phyloP scores from a whole-genome alignment of 1,284 basidiomycete genomes.

The Psilocybe mexicana region DNA sequence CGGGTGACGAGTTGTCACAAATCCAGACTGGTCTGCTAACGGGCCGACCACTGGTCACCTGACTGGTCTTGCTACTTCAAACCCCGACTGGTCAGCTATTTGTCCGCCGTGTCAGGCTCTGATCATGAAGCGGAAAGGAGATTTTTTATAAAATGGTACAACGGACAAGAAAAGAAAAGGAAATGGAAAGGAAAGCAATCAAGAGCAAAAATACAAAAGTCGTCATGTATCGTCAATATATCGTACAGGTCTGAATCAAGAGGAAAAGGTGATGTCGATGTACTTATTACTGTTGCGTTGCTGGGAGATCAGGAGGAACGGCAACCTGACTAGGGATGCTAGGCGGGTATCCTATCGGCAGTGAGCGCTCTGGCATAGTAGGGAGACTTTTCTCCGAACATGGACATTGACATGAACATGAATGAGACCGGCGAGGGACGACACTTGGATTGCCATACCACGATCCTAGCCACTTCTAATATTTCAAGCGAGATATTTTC shows the following conservation, averaged over 20 bases:
- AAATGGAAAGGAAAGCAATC: neutral
- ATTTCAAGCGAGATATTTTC: neutral
- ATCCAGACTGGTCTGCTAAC: no score
- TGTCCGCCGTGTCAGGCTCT: no score
- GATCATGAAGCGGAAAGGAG: no score
- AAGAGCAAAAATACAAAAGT: neutral
- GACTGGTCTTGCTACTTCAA: no score
- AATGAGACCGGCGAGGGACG: neutral
- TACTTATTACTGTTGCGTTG: no score
- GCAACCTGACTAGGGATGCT: neutral
- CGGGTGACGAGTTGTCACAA: no score
- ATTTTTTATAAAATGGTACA: no score
- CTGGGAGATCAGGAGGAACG: neutral
- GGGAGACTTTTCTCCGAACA: neutral
- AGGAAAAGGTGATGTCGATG: neutral
- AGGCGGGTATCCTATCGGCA: constrained; percentile 13
- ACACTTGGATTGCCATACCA: neutral
- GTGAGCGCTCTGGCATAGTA: neutral
- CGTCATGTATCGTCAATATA: neutral
- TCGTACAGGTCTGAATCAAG: neutral
- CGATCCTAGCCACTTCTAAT: neutral
- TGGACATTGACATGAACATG: no score
- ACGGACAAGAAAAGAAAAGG: neutral
- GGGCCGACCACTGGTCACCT: no score
- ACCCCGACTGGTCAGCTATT: no score